Evolutionary conservation across 106 monocot genomes (phyloP), one percentile per base, ranked within the genome.

Genomic region (Posidonia australis): DNA sequence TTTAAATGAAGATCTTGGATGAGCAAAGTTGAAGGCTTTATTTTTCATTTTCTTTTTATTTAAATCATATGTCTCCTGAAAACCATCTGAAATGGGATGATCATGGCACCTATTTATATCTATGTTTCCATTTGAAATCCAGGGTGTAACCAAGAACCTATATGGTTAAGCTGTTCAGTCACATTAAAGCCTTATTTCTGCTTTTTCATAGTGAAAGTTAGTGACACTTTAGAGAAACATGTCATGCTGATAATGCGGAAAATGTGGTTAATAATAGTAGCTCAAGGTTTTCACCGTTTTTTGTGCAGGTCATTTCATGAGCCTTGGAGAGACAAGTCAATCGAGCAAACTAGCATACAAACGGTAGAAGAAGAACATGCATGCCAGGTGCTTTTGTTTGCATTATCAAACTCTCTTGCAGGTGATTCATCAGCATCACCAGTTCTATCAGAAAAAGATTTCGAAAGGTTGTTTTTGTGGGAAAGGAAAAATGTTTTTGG

Each of bases 301-400:
- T n/a, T n/a, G n/a, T 68, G 31, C 78, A 89, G 89, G 89, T 82
- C 75, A 7, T 89, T 73, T 64, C 25, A 80, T 78, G 55, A 76
- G 65, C 75, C 85, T 45, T 89, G 82, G 89, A 75, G 46, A 43
- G 82, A 85, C 47, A 28, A 27, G 12, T 60, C 80, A 9, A 14
- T 13, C 5, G 53, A 74, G 3, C 53, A 58, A 67, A 80, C 77
- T 5, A 66, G 44, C 24, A 61, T 66, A 21, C 73, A 89, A 52
- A 64, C 58, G 22, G 19, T 76, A 21, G 82, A 82, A 62, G 85
- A 82, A 72, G 66, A 82, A 20, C 82, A 85, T n/a, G 79, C 85
- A 63, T 85, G 77, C 48, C 71, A 62, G 52, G 79, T 65, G 13
- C 82, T 82, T 60, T 59, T 85, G 18, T 16, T 78, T 12, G 68